Conservation (phyloP, 352 stramenopile genomes). For the Phytophthora nicotianae region DNA sequence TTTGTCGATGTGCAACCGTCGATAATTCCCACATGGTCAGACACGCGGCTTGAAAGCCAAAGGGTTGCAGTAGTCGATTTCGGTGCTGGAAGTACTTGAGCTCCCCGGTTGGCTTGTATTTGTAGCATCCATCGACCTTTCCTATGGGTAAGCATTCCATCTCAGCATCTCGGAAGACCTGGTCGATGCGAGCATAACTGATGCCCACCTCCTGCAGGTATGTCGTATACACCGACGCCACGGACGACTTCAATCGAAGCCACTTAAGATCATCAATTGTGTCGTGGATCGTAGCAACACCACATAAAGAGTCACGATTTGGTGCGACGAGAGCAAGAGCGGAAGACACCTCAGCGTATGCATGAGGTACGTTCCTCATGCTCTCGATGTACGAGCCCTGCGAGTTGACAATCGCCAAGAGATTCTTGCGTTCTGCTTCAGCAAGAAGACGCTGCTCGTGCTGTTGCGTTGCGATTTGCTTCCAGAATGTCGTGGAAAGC, state of each 20-base stretch:
- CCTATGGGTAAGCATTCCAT: background rate
- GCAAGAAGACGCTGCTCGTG: background rate
- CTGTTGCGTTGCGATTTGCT: background rate
- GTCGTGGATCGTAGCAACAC: no score
- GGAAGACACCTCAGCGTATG: no score
- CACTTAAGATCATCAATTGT: background rate
- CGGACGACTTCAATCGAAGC: background rate
- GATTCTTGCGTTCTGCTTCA: background rate
- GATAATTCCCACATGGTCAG: background rate
- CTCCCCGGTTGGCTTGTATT: background rate
- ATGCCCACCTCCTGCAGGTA: background rate
- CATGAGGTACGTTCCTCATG: no score
- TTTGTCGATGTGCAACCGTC: background rate
- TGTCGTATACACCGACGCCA: background rate
- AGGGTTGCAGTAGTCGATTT: background rate
- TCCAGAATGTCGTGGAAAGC: constrained; percentile 6
- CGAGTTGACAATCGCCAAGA: background rate
- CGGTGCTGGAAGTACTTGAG: background rate
- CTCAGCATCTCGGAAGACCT: background rate
- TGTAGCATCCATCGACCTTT: background rate
- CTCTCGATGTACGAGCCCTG: background rate
- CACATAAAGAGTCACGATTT: no score
- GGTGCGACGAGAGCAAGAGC: no score
- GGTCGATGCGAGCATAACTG: background rate
- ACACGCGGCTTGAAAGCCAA: background rate